Evolutionary conservation across 345 rosid genomes (phyloP), one percentile per base, ranked within the genome.

Genomic region (Boechera stricta): DNA sequence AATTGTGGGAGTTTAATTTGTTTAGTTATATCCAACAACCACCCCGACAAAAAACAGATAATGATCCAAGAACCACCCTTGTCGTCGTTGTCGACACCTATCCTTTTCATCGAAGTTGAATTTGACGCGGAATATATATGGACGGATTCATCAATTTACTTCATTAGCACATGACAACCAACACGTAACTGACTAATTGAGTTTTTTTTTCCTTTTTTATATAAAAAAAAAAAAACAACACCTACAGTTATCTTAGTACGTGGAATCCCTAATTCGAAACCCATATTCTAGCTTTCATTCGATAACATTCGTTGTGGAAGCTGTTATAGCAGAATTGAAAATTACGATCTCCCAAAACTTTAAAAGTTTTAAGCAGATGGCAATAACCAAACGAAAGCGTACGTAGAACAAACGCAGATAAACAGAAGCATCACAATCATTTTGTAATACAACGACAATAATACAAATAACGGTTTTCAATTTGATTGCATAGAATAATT

Each of bases 121-220:
- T 18, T 71, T 57, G 67, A 72, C 26, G 55, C 74, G 44, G 75
- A 21, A 10, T 26, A 1, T 61, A 62, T n/a, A 38, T 61, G 52
- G 41, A 61, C 69, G 52, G 41, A 61, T 36, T 36, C 41, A 41
- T 18, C 60, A 61, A 36, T 51, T 29, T 67, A 11, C 58, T 33
- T 59, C 29, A 11, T 49, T 26, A 8, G 41, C 51, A 61, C 68
- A 41, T n/a, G 60, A 49, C 35, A 36, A 39, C 38, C 57, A 61
- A 64, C 5, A 29, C 18, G 8, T 64, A n/a, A 9, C 29, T 64
- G 51, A 47, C 44, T 39, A 3, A 41, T 3, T 31, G 32, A 10
- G 3, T 10, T 10, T 10, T 41, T 10, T 3, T 39, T 39, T 39
- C 8, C 9, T 38, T 5, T 38, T 5, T 64, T 12, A 12, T 1